Evolutionary conservation across 257 asterid genomes (phyloP).

Genomic region (Solanum corneliomulleri): DNA sequence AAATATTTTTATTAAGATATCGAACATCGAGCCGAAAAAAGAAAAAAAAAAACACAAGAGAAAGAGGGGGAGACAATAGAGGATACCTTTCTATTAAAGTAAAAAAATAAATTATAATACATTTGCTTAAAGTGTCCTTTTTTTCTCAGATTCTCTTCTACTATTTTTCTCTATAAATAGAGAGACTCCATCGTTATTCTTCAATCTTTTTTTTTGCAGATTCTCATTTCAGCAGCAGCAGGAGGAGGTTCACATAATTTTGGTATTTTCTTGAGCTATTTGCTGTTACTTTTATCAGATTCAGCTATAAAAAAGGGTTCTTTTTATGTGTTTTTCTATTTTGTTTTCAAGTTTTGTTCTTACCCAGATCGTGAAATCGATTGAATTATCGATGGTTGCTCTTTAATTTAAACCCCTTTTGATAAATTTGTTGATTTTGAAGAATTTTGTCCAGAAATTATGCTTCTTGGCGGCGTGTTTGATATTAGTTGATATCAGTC

Average conservation of each 20-base stretch:
- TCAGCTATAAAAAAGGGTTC: not conserved
- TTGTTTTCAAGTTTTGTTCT: not conserved
- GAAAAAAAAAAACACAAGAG: not conserved
- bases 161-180: not conserved
- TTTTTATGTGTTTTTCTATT: not conserved
- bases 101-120: not conserved
- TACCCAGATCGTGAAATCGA: not conserved
- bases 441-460: not conserved
- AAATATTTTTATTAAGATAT: not conserved
- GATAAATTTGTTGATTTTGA: not conserved
- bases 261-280: not conserved
- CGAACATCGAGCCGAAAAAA: accelerated
- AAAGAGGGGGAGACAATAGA: not conserved
- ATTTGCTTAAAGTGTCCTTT: not conserved
- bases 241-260: not conserved
- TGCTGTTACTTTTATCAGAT: not conserved
- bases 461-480: not conserved
- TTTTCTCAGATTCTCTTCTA: not conserved
- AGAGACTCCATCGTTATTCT: not conserved
- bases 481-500: not conserved
- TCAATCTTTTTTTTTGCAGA: not conserved
- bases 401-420: not conserved
- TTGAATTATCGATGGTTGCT: not conserved
- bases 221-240: not conserved
- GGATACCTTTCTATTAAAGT: not conserved